Conservation (phyloP, 805 yeast genomes). For the Cyberlindnera veronae region DNA sequence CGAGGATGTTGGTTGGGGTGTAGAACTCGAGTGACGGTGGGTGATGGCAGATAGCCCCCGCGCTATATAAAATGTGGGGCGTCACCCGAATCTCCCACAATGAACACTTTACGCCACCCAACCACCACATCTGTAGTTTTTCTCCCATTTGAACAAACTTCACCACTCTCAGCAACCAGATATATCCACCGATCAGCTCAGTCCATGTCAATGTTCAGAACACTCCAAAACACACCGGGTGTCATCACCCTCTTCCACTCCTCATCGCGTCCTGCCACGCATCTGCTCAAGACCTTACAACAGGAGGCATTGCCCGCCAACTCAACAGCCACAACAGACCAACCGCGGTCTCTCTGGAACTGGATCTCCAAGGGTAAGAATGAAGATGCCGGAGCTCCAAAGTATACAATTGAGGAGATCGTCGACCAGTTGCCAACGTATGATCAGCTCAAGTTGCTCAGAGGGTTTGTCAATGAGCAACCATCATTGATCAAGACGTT, state of each 20-base stretch:
- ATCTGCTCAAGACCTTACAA: conserved; percentile 9
- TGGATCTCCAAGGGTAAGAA: conserved; percentile 18
- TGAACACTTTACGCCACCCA: no score
- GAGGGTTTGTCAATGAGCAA: conserved; percentile 11
- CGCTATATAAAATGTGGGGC: no score
- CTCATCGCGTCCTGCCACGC: conserved; percentile 17
- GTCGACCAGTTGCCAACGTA: conserved; percentile 22
- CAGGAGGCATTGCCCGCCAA: conserved; percentile 9
- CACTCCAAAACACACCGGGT: conserved; percentile 43
- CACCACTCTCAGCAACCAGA: no score
- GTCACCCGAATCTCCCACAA: no score
- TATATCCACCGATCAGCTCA: no score
- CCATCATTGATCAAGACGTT: conserved; percentile 15
- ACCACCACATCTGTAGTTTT: no score
- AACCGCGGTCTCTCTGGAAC: conserved; percentile 19
- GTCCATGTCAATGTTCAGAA: conserved; percentile 46
- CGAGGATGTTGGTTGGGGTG: no score
- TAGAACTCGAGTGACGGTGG: no score
- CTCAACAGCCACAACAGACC: conserved; percentile 6
- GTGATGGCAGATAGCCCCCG: no score
- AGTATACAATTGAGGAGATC: conserved; percentile 14
- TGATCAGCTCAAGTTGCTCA: conserved; percentile 25
- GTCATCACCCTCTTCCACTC: conserved; percentile 41
- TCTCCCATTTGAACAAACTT: no score
- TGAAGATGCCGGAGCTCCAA: conserved; percentile 1